Percentiles rank a stretch among this genome's conserved stretches.
Conservation (phyloP, 208 protist genomes). For the Leishmania amazonensis region DNA sequence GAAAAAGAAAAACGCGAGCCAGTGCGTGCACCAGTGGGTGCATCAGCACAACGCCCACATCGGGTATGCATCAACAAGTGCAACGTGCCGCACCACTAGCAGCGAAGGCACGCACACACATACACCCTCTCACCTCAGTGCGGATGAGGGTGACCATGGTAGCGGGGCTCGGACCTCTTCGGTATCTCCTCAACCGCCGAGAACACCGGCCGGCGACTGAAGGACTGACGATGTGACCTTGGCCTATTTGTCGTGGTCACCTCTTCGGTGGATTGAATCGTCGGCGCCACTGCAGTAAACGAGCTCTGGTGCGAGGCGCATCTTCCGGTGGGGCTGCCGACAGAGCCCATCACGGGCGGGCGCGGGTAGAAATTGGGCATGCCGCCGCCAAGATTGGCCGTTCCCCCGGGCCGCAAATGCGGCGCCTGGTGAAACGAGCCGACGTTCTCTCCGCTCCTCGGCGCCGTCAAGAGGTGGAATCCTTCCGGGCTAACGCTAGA, state of each 20-base stretch:
- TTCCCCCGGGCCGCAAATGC: not conserved
- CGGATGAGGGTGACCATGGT: not conserved
- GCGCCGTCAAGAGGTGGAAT: slow-evolving; percentile 1
- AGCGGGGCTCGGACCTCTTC: slow-evolving; percentile 3
- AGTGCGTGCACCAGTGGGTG: not conserved
- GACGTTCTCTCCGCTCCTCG: not conserved
- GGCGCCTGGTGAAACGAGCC: not conserved
- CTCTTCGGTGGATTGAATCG: slow-evolving; percentile 20
- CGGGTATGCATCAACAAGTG: not conserved
- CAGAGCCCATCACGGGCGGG: not conserved
- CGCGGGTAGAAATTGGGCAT: slow-evolving; percentile 10
- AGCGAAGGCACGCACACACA: not conserved
- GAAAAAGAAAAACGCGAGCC: not conserved
- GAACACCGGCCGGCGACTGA: slow-evolving; percentile 27
- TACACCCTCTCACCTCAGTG: not conserved
- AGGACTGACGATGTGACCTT: slow-evolving; percentile 18
- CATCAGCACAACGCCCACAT: not conserved
- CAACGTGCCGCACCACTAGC: not conserved
- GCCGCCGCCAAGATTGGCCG: not conserved
- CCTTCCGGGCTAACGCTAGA: not conserved
- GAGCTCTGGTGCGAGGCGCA: slow-evolving; percentile 14
- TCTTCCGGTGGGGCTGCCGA: not conserved
- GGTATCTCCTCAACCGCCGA: slow-evolving; percentile 28
- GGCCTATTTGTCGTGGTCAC: slow-evolving; percentile 1
- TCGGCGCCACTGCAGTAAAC: slow-evolving; percentile 5